Percentiles rank a stretch among this genome's conserved stretches.
Evolutionary conservation across 768 basidiomycete genomes (phyloP).

Genomic region (Leucogyrophana mollusca): DNA sequence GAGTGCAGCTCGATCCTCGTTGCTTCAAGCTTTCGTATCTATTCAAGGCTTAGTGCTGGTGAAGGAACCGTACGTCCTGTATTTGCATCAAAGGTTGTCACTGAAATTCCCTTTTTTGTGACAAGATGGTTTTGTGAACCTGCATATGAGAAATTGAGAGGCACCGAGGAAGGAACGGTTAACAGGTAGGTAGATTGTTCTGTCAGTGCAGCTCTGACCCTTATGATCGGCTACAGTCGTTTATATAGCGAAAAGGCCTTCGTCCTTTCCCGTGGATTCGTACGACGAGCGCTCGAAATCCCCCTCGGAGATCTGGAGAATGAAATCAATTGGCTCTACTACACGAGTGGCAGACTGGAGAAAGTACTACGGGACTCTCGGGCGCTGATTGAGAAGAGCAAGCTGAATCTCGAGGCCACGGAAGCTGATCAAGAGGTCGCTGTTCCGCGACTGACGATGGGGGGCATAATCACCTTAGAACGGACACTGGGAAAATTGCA

Average conservation of each 20-base stretch:
- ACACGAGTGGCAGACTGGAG: slow-evolving; percentile 56
- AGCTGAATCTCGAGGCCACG: slow-evolving; percentile 27
- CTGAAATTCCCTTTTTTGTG: slow-evolving; percentile 3
- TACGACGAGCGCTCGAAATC: slow-evolving; percentile 83
- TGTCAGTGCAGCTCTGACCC: not conserved
- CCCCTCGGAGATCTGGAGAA: slow-evolving; percentile 68
- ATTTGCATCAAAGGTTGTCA: not conserved
- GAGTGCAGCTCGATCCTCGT: slow-evolving; percentile 79
- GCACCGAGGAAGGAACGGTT: slow-evolving; percentile 85
- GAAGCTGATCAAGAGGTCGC: slow-evolving; percentile 43
- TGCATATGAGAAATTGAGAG: slow-evolving; percentile 88
- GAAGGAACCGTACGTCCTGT: slow-evolving; percentile 75
- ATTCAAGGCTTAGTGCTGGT: slow-evolving; percentile 94
- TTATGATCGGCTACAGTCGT: slow-evolving; percentile 51
- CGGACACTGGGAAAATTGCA: slow-evolving; percentile 72
- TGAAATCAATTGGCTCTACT: slow-evolving; percentile 77
- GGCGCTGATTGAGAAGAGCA: slow-evolving; percentile 69
- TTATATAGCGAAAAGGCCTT: slow-evolving; percentile 93
- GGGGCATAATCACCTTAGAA: slow-evolving; percentile 76
- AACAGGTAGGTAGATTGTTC: slow-evolving; percentile 56
- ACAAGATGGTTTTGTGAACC: slow-evolving; percentile 88
- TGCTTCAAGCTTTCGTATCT: slow-evolving; percentile 90
- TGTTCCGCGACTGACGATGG: slow-evolving; percentile 74
- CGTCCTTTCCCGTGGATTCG: slow-evolving; percentile 85
- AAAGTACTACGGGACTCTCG: slow-evolving; percentile 68